Conservation (phyloP, 1,284 basidiomycete species). For the Phylloporus gajari region DNA sequence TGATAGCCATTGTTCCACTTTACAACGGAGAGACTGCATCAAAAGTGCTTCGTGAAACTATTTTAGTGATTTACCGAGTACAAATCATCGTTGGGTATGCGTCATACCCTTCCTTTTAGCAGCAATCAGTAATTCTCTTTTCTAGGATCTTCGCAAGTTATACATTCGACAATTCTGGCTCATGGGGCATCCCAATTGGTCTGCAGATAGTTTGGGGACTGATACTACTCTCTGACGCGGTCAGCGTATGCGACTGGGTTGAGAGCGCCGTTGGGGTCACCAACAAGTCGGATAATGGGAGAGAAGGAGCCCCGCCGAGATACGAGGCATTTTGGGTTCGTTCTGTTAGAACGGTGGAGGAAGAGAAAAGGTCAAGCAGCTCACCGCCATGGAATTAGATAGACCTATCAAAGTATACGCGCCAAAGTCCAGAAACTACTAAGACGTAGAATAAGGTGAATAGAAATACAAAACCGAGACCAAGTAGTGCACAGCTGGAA, state of each 20-base stretch:
- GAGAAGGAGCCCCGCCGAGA: conserved; percentile 70
- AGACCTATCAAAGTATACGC: neutral
- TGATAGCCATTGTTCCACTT: conserved; percentile 78
- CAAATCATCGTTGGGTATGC: conserved; percentile 76
- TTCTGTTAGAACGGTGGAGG: conserved; percentile 26
- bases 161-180: conserved; percentile 64
- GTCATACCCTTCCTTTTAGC: neutral
- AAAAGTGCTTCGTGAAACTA: conserved; percentile 76
- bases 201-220: conserved; percentile 76
- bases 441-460: neutral
- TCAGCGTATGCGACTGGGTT: conserved; percentile 84
- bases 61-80: conserved; percentile 80
- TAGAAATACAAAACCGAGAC: neutral
- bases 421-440: neutral
- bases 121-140: neutral
- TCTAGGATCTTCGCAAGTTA: conserved; percentile 60
- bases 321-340: conserved; percentile 57
- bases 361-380: conserved; percentile 40
- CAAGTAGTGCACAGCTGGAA: neutral
- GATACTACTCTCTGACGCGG: conserved; percentile 77
- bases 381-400: conserved; percentile 31
- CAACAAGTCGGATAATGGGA: conserved; percentile 72
- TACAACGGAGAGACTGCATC: conserved; percentile 86
- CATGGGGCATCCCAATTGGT: conserved; percentile 78
- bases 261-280: conserved; percentile 79